These are phyloP conservation scores for Aspergillus brunneoviolaceus DNA, from an alignment of 2,329 filamentous ascomycete species.

Conservation along the genomic window DNA sequence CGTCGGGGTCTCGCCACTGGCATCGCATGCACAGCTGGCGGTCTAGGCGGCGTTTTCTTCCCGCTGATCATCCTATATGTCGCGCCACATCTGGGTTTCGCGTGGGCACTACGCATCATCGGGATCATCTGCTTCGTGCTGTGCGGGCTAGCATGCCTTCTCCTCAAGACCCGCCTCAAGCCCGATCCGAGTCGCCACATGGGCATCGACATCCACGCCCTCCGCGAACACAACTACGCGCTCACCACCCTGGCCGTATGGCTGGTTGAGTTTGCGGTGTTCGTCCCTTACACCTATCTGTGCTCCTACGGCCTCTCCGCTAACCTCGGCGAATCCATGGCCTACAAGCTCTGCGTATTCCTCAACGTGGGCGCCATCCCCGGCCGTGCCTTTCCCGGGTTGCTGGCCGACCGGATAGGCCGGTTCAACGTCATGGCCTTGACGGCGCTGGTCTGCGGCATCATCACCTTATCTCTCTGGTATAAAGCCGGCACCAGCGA, in stretches of 20 bases:
- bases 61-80: slow-evolving; percentile 30
- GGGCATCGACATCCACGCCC: slow-evolving; percentile 21
- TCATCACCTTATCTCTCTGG: slow-evolving; percentile 28
- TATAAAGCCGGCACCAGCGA: slow-evolving; percentile 12
- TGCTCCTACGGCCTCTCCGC: slow-evolving; percentile 30
- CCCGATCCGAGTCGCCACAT: slow-evolving; percentile 17
- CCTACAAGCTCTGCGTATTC: slow-evolving; percentile 32
- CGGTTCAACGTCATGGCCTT: slow-evolving; percentile 33
- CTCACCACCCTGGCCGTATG: slow-evolving; percentile 30
- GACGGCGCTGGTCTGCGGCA: slow-evolving; percentile 17
- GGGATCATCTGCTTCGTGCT: slow-evolving; percentile 20
- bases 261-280: slow-evolving; percentile 35
- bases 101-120: slow-evolving; percentile 29
- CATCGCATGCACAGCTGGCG: slow-evolving; percentile 32
- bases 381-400: slow-evolving; percentile 34
- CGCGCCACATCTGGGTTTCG: slow-evolving; percentile 28
- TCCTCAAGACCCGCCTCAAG: slow-evolving; percentile 24
- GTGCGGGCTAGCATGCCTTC: slow-evolving; percentile 18
- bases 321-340: slow-evolving; percentile 17
- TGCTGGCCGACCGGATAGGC: slow-evolving; percentile 33
- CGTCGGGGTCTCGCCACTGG: slow-evolving; percentile 33
- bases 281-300: slow-evolving; percentile 37
- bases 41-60: slow-evolving; percentile 35
- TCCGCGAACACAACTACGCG: slow-evolving; percentile 23
- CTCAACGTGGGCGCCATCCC: slow-evolving; percentile 34